Conservation (phyloP, 1,284 basidiomycete species). For the Sanghuangporus sanghuang region DNA sequence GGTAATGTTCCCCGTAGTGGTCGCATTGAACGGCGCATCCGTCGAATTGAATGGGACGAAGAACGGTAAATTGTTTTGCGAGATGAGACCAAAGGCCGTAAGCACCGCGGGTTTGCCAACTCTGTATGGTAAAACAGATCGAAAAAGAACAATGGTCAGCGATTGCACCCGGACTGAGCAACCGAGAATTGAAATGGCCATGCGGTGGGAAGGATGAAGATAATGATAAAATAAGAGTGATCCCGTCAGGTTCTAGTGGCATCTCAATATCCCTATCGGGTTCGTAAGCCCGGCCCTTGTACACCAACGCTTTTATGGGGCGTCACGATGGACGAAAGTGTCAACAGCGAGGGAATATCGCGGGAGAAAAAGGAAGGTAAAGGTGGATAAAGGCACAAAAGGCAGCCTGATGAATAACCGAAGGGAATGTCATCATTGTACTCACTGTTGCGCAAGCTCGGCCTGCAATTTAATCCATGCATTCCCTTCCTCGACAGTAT, state of each 20-base stretch:
- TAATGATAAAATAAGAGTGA: not conserved
- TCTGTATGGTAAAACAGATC: conserved; percentile 27
- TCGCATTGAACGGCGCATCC: conserved; percentile 33
- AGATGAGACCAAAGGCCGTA: conserved; percentile 58
- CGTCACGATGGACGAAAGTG: not conserved
- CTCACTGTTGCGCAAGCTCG: conserved; percentile 39
- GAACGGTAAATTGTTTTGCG: conserved; percentile 41
- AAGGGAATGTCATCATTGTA: not conserved
- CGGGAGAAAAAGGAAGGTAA: not conserved
- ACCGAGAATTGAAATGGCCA: not conserved
- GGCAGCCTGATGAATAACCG: not conserved
- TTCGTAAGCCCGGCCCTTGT: not conserved
- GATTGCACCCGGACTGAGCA: not conserved
- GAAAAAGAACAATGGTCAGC: not conserved
- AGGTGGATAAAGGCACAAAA: not conserved
- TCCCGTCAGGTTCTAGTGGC: not conserved
- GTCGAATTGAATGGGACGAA: conserved; percentile 60
- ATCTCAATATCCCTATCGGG: not conserved
- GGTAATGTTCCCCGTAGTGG: not conserved
- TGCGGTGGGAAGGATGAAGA: not conserved
- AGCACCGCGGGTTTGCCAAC: conserved; percentile 52
- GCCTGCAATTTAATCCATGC: conserved; percentile 52
- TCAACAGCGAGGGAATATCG: not conserved
- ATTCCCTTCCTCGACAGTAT: conserved; percentile 43
- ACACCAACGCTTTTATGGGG: not conserved